Percentiles rank a stretch among this genome's conserved stretches.
phyloP scores from a whole-genome alignment of 2,329 filamentous ascomycete species.

The Acrodontium crateriforme region DNA sequence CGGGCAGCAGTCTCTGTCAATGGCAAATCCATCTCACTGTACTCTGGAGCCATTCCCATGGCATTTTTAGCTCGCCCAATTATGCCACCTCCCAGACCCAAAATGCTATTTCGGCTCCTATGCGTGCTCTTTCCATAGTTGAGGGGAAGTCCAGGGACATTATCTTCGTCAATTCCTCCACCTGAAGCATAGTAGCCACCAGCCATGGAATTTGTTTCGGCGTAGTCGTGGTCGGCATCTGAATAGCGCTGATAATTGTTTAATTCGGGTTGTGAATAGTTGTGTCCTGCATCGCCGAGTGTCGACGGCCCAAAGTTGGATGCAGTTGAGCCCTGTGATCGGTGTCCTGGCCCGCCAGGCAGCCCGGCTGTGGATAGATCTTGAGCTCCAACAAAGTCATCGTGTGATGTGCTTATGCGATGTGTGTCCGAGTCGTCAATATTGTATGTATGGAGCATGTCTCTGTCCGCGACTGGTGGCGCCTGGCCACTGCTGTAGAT shows the following conservation, averaged over 20 bases:
- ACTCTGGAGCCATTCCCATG: conserved; percentile 71
- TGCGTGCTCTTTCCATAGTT: conserved; percentile 34
- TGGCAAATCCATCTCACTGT: conserved; percentile 97
- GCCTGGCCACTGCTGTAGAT: conserved; percentile 63
- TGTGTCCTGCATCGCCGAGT: conserved; percentile 22
- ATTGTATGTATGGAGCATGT: conserved; percentile 61
- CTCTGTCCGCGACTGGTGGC: conserved; percentile 68
- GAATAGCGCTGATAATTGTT: conserved; percentile 87
- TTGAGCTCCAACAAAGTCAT: conserved; percentile 67
- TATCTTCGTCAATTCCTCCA: conserved; percentile 43
- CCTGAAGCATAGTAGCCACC: conserved; percentile 60
- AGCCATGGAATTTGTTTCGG: conserved; percentile 35
- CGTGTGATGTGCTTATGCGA: conserved; percentile 82
- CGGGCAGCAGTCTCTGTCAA: conserved; percentile 61
- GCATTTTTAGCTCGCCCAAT: conserved; percentile 80
- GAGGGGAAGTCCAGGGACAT: conserved; percentile 34
- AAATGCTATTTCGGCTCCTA: conserved; percentile 69
- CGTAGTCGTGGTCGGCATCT: conserved; percentile 73
- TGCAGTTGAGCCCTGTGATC: conserved; percentile 23
- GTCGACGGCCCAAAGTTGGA: conserved; percentile 23
- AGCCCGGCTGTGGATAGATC: conserved; percentile 26
- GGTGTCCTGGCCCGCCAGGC: conserved; percentile 30
- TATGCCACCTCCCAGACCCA: conserved; percentile 74
- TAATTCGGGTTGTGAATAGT: conserved; percentile 63
- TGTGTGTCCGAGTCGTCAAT: conserved; percentile 47